Evolutionary conservation across 371 early-diverging fungal genomes (phyloP).

Genomic region (Mortierella sp.): DNA sequence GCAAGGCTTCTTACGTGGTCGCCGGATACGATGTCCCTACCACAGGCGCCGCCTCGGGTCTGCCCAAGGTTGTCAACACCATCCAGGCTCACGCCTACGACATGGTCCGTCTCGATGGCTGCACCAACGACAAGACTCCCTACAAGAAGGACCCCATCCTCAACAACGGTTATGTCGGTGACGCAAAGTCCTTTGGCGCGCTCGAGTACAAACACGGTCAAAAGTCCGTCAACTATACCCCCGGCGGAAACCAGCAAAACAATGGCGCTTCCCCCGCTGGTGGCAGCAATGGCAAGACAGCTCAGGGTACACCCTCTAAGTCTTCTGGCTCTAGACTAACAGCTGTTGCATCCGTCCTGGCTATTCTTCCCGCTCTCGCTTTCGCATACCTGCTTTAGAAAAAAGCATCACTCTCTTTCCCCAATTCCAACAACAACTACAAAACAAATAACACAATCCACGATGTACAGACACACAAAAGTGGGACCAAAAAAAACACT

Average conservation of each 20-base stretch:
- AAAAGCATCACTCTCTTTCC: background rate
- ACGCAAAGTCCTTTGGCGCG: constrained; percentile 65
- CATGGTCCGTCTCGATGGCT: constrained; percentile 73
- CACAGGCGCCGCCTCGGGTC: constrained; percentile 65
- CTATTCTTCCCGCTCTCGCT: constrained; percentile 35
- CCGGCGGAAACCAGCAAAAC: constrained; percentile 11
- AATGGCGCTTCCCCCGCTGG: background rate
- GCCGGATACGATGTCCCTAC: constrained; percentile 69
- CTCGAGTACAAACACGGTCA: constrained; percentile 67
- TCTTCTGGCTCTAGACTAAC: constrained; percentile 21
- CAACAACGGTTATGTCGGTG: constrained; percentile 58
- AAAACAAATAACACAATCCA: background rate
- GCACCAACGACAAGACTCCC: constrained; percentile 66
- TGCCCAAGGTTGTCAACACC: constrained; percentile 63
- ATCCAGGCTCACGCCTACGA: constrained; percentile 67
- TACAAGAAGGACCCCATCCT: constrained; percentile 62
- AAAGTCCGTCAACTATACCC: constrained; percentile 23
- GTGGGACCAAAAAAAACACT: background rate
- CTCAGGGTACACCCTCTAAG: constrained; percentile 11
- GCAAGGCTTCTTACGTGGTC: constrained; percentile 66
- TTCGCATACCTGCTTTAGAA: constrained; percentile 31
- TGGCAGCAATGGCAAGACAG: constrained; percentile 16
- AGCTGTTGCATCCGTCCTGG: constrained; percentile 17
- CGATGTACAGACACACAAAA: background rate
- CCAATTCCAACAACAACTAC: background rate